A percentile compares a stretch with the other conserved stretches of the same genome.
phyloP scores from a whole-genome alignment of 805 yeast species.

The Saturnispora diversa region DNA sequence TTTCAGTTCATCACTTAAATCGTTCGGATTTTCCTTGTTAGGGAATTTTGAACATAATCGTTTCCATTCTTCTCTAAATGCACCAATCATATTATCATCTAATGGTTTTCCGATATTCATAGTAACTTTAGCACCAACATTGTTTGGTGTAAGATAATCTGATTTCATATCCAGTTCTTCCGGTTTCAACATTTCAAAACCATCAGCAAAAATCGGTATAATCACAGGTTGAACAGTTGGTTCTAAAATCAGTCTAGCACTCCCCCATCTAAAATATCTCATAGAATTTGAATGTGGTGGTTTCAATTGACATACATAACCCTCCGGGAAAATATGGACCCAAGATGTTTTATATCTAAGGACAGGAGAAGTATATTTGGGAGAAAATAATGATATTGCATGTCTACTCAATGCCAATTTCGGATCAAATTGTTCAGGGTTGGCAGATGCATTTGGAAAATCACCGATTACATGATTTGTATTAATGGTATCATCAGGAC shows the following conservation, averaged over 20 bases:
- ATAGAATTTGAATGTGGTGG: conserved; percentile 78
- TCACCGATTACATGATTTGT: conserved; percentile 29
- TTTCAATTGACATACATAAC: conserved; percentile 77
- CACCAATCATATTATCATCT: conserved; percentile 48
- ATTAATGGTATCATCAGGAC: conserved; percentile 66
- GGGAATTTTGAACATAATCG: conserved; percentile 46
- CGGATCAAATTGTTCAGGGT: not conserved
- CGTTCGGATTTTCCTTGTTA: conserved; percentile 45
- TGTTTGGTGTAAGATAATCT: conserved; percentile 37
- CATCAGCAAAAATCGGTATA: conserved; percentile 77
- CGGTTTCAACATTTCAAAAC: conserved; percentile 82
- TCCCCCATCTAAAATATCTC: conserved; percentile 96
- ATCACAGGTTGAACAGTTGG: conserved; percentile 76
- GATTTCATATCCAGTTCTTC: conserved; percentile 57
- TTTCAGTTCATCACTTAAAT: conserved; percentile 53
- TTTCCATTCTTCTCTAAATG: conserved; percentile 65
- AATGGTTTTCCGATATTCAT: conserved; percentile 68
- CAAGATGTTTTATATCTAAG: conserved; percentile 64
- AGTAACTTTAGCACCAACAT: conserved; percentile 57
- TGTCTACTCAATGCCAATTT: conserved; percentile 5
- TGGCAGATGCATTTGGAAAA: not conserved
- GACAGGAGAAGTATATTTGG: conserved; percentile 44
- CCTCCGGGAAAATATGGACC: conserved; percentile 95
- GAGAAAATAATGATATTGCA: conserved; percentile 23
- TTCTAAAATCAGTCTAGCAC: conserved; percentile 75